Base-by-base conservation (phyloP, 2,329 filamentous ascomycete species). In the Fusarium graminum region DNA sequence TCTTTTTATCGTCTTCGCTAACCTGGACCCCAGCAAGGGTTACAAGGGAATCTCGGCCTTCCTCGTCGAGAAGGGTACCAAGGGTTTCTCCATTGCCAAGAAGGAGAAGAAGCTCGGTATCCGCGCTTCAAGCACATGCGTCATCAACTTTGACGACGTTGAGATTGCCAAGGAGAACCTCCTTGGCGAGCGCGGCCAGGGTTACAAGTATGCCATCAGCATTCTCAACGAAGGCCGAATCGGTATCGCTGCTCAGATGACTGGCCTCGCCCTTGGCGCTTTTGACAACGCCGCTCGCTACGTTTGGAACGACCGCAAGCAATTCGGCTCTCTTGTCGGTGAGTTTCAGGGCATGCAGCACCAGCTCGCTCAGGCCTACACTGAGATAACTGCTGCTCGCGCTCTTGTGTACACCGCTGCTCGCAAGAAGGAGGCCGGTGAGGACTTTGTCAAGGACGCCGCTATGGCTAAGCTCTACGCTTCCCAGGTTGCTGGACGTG, bases 51-150 rank as follows among this genome's bases (percentile, higher is more conserved):
- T 99, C 79, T 94, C 93, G 3, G 95, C 95, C 51, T 99, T 99
- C 77, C 83, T 99, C 63, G 90, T 98, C 40, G 94, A 97, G 81
- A 97, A 97, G 84, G 90, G 85, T 74, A 92, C 88, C 47, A 89
- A 90, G 54, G 95, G 95, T 32, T 97, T 99, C 84, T 90, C 88
- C 63, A 96, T 99, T 74, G 93, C 95, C 39, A 99, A 99, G 88
- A 99, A 99, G 85, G 95, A 99, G 85, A 98, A 98, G 90, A 99
- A 99, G 85, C 89, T 99, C 46, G 95, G 95, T 59, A 99, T 99
- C 82, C 90, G 88, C 75, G 95, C 95, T 52, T 96, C 92, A 81
- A 96, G 92, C 82, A 99, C 95, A 30, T 99, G 95, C 80, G 94
- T 97, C 66, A 85, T 99, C 78, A 98, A 92, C 85, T 97, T 99